Base-by-base conservation (phyloP, 1,139 yeast genomes). In the Saccharomyces hybrid region DNA sequence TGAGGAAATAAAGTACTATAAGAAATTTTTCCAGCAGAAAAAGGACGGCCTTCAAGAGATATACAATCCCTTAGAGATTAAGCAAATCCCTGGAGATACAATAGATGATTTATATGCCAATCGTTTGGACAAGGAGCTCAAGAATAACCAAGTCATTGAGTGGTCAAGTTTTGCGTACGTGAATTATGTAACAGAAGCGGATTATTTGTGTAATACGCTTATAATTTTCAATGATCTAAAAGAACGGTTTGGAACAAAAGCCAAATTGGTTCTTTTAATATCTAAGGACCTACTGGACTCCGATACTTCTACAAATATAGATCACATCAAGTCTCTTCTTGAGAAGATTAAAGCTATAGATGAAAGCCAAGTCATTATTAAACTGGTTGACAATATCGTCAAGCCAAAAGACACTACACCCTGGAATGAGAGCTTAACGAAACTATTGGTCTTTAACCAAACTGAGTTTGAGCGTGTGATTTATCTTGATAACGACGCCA, bases 371-470 rank as follows among this genome's bases (percentile, higher is more conserved):
- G 66, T 71, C 6, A 55, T 66, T 7, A 62, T 73, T 48, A 67
- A 63, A 48, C 52, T 53, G 16, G 60, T 71, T 1, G 66, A 69
- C 3, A 60, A 55, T 49, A 65, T 65, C 11, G 61, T 58, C 11
- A 71, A 68, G 52, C 60, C 62, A 3, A 34, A 54, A 2, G 69
- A 67, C 49, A 57, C 56, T 2, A 59, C 71, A 4, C 65, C 73
- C 46, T 82, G 86, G 86, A 62, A 71, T 2, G 72, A 76, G 8
- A 78, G 84, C 50, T 78, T 79, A 58, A 81, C 86, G 0, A 82
- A 83, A 60, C 69, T 82, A 44, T 74, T 77, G 57, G 75, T 80
- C 0, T 83, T 83, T 63, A 74, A 76, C 56, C 75, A 76, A 60
- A 71, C 73, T 0, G 76, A 79, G 47, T 84, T 74, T 62, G 75